These are phyloP conservation scores for Rhinocladiella similis DNA, from an alignment of 2,329 filamentous ascomycete genomes.

Conservation along the genomic window DNA sequence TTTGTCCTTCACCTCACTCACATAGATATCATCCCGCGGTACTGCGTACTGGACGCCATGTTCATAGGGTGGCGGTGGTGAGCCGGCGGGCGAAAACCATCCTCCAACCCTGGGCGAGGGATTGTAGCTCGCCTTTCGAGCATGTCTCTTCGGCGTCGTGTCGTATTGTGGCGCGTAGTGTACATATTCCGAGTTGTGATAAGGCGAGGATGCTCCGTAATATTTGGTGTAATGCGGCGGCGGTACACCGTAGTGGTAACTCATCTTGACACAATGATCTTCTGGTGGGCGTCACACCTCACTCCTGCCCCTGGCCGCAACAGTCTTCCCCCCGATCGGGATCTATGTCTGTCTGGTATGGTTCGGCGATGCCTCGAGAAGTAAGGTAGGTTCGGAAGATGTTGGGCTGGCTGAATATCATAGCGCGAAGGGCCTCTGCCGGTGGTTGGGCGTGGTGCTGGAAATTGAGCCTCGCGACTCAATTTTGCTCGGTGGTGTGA, in stretches of 20 bases:
- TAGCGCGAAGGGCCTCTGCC: constrained; percentile 24
- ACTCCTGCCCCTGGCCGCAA: constrained; percentile 25
- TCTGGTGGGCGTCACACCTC: constrained; percentile 21
- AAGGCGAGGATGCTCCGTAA: constrained; percentile 37
- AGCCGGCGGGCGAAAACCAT: constrained; percentile 45
- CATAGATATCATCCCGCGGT: constrained; percentile 60
- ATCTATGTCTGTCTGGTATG: constrained; percentile 25
- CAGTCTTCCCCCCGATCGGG: constrained; percentile 28
- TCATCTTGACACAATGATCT: constrained; percentile 23
- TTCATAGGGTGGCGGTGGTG: constrained; percentile 49
- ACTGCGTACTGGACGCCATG: constrained; percentile 51
- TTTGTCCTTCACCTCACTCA: constrained; percentile 60
- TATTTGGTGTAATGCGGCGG: constrained; percentile 29
- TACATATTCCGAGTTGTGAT: constrained; percentile 29
- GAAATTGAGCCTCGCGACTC: constrained; percentile 27
- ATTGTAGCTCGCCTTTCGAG: constrained; percentile 58
- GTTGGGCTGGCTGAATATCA: constrained; percentile 29
- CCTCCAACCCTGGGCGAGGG: constrained; percentile 38
- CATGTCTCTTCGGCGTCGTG: constrained; percentile 52
- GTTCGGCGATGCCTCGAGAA: constrained; percentile 21
- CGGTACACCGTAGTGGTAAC: constrained; percentile 30
- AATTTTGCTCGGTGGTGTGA: constrained; percentile 12
- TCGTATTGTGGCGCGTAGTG: constrained; percentile 30
- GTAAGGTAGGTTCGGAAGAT: constrained; percentile 25
- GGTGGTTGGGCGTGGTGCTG: constrained; percentile 15